A percentile compares a stretch with the other conserved stretches of the same genome.
These are phyloP conservation scores for Herpetospermum pedunculosum DNA, from an alignment of 306 rosid genomes.

Conservation along the genomic window DNA sequence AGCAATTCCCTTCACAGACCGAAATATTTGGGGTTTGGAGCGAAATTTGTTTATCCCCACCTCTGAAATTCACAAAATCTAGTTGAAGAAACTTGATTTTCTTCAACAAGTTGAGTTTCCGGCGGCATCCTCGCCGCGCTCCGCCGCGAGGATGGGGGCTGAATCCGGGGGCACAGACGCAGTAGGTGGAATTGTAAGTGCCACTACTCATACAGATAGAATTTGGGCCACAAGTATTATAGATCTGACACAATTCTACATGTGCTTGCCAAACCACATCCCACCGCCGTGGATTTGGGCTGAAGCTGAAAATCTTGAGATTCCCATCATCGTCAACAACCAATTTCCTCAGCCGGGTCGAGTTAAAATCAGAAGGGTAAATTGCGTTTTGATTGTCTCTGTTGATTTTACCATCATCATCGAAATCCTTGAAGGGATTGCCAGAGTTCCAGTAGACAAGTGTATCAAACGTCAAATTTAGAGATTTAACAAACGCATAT, in stretches of 20 bases:
- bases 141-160: background rate
- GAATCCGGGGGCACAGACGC: conserved; percentile 71
- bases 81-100: conserved; percentile 31
- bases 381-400: conserved; percentile 12
- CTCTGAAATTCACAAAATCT: conserved; percentile 59
- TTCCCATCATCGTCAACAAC: conserved; percentile 61
- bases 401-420: conserved; percentile 21
- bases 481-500: conserved; percentile 22
- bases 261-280: conserved; percentile 43
- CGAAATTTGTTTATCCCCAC: background rate
- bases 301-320: conserved; percentile 47
- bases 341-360: conserved; percentile 20
- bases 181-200: conserved; percentile 7
- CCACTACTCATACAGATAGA: conserved; percentile 43
- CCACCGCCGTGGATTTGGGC: conserved; percentile 28
- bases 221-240: conserved; percentile 46
- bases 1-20: conserved; percentile 36
- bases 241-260: conserved; percentile 32
- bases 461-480: conserved; percentile 11
- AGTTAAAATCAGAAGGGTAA: conserved; percentile 40
- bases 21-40: conserved; percentile 20
- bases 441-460: conserved; percentile 12
- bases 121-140: conserved; percentile 31
- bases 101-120: conserved; percentile 17
- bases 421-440: conserved; percentile 12